These are phyloP conservation scores for Ustilago curta DNA, from an alignment of 1,284 basidiomycete species.

Conservation along the genomic window DNA sequence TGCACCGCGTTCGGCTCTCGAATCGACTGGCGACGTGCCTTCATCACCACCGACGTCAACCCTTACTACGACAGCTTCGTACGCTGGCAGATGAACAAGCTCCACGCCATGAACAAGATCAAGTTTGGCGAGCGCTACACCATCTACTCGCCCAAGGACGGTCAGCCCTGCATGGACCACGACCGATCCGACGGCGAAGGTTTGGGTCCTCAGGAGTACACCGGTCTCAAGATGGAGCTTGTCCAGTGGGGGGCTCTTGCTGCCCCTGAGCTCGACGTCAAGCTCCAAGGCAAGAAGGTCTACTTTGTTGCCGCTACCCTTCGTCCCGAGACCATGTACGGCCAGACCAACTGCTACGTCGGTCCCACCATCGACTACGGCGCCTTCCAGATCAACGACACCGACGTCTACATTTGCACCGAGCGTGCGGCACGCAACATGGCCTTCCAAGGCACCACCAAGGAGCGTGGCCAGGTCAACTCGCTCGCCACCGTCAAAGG, in stretches of 20 bases:
- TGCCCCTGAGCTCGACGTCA: conserved; percentile 75
- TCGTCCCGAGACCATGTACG: conserved; percentile 96
- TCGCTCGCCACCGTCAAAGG: conserved; percentile 72
- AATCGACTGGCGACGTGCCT: conserved; percentile 96
- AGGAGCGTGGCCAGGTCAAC: conserved; percentile 69
- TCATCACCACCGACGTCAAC: conserved; percentile 94
- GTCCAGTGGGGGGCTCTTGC: conserved; percentile 72
- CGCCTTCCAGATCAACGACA: conserved; percentile 80
- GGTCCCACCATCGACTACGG: conserved; percentile 92
- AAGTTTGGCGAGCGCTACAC: conserved; percentile 98
- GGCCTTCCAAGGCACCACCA: conserved; percentile 87
- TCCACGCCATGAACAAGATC: conserved; percentile 74
- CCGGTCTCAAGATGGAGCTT: conserved; percentile 94
- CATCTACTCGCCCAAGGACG: conserved; percentile 99
- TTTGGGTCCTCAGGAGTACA: conserved; percentile 95
- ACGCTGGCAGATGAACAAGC: conserved; percentile 97
- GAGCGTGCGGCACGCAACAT: conserved; percentile 93
- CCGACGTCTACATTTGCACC: conserved; percentile 84
- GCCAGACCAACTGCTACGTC: conserved; percentile 98
- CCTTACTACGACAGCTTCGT: conserved; percentile 98
- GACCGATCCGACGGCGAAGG: conserved; percentile 96
- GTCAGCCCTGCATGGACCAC: conserved; percentile 99
- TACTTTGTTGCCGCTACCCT: conserved; percentile 95
- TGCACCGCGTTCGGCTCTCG: conserved; percentile 88
- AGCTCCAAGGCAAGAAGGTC: conserved; percentile 81